Percentiles rank a stretch among this genome's conserved stretches.
These are phyloP conservation scores for Metschnikowia continentalis DNA, from an alignment of 805 yeast genomes.

Conservation along the genomic window DNA sequence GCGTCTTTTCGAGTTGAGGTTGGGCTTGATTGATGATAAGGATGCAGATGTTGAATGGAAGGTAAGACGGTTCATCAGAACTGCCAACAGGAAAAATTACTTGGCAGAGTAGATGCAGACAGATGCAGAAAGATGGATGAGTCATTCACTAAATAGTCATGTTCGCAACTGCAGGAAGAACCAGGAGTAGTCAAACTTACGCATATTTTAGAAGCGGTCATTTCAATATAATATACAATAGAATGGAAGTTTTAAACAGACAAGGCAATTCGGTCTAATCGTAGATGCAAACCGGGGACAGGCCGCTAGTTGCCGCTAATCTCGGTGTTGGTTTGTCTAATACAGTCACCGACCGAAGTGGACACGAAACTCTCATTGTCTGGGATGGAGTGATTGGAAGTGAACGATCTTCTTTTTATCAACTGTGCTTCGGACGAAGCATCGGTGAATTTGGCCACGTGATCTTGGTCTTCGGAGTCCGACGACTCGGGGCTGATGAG, in stretches of 20 bases:
- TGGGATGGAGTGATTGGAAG: slow-evolving; percentile 12
- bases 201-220: not conserved
- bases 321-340: slow-evolving; percentile 37
- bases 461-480: slow-evolving; percentile 20
- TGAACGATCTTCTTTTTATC: slow-evolving; percentile 15
- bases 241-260: slow-evolving; percentile 3
- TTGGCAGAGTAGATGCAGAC: slow-evolving; percentile 31
- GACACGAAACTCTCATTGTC: slow-evolving; percentile 38
- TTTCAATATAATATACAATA: slow-evolving; percentile 2
- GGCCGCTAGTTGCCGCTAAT: slow-evolving; percentile 23
- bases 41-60: slow-evolving; percentile 99
- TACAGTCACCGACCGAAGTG: slow-evolving; percentile 37
- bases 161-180: no score
- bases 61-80: slow-evolving; percentile 85
- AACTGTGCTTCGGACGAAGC: slow-evolving; percentile 5
- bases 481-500: slow-evolving; percentile 26
- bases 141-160: no score
- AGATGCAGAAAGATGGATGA: no score
- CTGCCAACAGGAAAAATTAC: slow-evolving; percentile 93
- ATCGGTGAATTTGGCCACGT: slow-evolving; percentile 6
- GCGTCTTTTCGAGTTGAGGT: slow-evolving; percentile 81
- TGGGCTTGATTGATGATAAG: slow-evolving; percentile 90
- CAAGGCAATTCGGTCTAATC: not conserved
- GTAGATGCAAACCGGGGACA: not conserved
- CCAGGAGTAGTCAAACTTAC: no score